phyloP scores from a whole-genome alignment of 352 stramenopile species.

The Phytophthora citricola region DNA sequence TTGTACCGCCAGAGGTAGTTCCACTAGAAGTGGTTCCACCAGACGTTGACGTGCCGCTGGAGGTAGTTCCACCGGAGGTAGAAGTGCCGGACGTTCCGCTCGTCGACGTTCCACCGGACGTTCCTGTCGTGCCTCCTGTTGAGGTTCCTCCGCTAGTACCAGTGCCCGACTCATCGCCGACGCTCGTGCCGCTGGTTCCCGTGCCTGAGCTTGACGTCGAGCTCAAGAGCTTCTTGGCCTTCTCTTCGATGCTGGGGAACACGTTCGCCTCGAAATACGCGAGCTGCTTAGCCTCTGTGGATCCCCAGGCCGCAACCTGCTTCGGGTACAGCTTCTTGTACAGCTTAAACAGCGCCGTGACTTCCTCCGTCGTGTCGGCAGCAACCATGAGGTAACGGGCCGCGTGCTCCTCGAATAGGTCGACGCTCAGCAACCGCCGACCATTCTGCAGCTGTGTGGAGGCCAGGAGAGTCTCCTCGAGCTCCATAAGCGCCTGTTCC shows the following conservation, averaged over 20 bases:
- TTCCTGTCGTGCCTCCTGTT: constrained; percentile 18
- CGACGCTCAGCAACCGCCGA: constrained; percentile 31
- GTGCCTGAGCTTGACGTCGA: constrained; percentile 27
- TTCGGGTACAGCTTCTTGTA: constrained; percentile 65
- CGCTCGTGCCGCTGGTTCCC: constrained; percentile 19
- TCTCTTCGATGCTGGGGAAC: constrained; percentile 64
- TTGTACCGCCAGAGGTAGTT: background rate
- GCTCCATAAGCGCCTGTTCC: constrained; percentile 21
- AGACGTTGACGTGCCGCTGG: constrained; percentile 17
- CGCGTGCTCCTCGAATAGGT: constrained; percentile 49
- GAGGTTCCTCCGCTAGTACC: constrained; percentile 22
- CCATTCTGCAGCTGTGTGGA: constrained; percentile 28
- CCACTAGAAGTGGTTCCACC: constrained; percentile 9
- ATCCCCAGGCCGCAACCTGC: constrained; percentile 50
- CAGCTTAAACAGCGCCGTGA: constrained; percentile 64
- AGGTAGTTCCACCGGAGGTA: constrained; percentile 16
- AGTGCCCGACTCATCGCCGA: constrained; percentile 19
- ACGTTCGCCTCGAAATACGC: constrained; percentile 69
- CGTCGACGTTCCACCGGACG: constrained; percentile 2
- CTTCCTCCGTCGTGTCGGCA: constrained; percentile 47
- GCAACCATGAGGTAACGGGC: constrained; percentile 49
- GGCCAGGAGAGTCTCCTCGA: constrained; percentile 36
- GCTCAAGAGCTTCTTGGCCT: constrained; percentile 33
- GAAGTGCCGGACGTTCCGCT: constrained; percentile 11
- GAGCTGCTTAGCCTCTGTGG: constrained; percentile 51